Base-by-base conservation (phyloP, 495 filamentous ascomycete species). In the Talaromyces liani region DNA sequence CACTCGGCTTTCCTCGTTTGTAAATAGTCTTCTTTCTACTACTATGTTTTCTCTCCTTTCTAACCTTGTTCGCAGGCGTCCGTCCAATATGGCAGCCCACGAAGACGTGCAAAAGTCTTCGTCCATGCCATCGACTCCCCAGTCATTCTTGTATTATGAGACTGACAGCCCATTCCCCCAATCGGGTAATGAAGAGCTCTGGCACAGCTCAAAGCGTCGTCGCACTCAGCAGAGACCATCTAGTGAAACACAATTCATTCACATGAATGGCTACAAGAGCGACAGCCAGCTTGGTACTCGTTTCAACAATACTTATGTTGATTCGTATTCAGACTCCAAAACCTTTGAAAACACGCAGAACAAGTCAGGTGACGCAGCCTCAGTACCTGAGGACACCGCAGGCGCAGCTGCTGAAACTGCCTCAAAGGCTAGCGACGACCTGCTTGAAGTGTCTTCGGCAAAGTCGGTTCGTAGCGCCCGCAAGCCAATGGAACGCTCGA, bases 201-300 rank as follows among this genome's bases (percentile, higher is more conserved):
- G 60, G 60, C 60, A 18, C 47, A 62, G 41, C n/a, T 29, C 41
- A 29, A 72, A 74, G 49, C 72, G 72, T 24, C 69, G 68, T 41
- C 68, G 64, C 45, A 72, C 66, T n/a, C 68, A 67, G 39, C 68
- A 67, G 27, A 62, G 27, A 54, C 39, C 60, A 12, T 51, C 39
- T 4, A 62, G 47, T 53, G 60, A 62, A 9, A 62, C 60, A 20
- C 60, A 62, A 33, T 62, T 62, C n/a, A 62, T 62, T 33, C 60
- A 62, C 29, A 62, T 62, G 60, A 62, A 62, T 53, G 60, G 60
- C 24, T 62, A 62, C 60, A 62, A 62, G 45, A 62, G 60, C 47
- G 60, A 62, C 47, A 62, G 60, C 24, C 60, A 62, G 47, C 34
- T 62, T 18, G 60, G 60, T 22, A 54, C 60, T 9, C 41, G 60